A percentile compares a stretch with the other conserved stretches of the same genome.
Evolutionary conservation across 164 flowering plant genomes (phyloP).

Genomic region (Tinospora cordifolia): DNA sequence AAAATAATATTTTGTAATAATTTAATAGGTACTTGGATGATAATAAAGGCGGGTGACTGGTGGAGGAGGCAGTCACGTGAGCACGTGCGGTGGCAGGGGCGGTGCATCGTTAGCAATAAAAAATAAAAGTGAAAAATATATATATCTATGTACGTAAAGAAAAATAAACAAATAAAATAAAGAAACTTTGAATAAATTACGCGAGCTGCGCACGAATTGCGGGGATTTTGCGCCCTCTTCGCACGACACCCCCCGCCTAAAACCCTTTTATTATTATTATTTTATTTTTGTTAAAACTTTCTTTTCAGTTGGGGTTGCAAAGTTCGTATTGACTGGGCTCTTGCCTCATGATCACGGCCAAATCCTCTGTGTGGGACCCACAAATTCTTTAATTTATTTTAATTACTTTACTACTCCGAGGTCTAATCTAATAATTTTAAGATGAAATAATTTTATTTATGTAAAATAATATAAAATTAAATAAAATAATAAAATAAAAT

Average conservation of each 20-base stretch:
- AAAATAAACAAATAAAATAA: background rate
- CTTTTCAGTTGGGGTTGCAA: background rate
- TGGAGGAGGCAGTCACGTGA: constrained; percentile 40
- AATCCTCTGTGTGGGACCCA: too few relatives aligned
- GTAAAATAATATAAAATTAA: too few relatives aligned
- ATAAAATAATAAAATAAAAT: too few relatives aligned
- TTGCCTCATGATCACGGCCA: background rate
- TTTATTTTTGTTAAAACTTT: background rate
- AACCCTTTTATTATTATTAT: background rate
- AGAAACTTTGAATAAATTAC: background rate
- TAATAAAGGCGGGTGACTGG: background rate
- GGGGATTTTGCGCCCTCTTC: constrained; percentile 29
- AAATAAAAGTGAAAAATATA: background rate
- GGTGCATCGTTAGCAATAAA: constrained; percentile 51
- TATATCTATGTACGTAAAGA: too few relatives aligned
- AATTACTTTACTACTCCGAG: too few relatives aligned
- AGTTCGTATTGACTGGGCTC: constrained; percentile 2
- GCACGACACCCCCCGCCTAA: constrained; percentile 18
- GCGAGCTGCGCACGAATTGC: constrained; percentile 48
- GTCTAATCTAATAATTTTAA: too few relatives aligned
- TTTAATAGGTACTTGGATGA: background rate
- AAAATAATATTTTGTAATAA: background rate
- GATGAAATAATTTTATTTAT: too few relatives aligned
- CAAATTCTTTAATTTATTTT: too few relatives aligned
- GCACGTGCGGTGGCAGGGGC: constrained; percentile 60